phyloP scores from a whole-genome alignment of 2,329 filamentous ascomycete species.

The Botrytis pseudocinerea region DNA sequence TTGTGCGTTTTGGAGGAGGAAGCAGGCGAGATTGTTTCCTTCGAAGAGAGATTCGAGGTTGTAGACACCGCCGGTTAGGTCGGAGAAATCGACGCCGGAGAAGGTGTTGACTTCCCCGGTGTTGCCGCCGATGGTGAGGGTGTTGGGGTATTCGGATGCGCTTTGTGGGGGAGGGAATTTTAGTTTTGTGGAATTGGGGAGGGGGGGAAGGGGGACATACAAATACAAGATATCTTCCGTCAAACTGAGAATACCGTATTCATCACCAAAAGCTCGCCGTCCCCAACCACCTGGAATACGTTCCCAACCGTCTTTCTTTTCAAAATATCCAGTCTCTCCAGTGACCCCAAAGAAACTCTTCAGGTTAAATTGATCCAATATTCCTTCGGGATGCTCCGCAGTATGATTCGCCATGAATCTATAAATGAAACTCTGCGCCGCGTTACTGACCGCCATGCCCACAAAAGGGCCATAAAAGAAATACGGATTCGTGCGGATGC shows the following conservation, averaged over 20 bases:
- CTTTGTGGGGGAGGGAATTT: conserved; percentile 21
- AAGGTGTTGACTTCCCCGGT: conserved; percentile 53
- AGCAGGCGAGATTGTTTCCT: conserved; percentile 51
- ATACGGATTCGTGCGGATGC: conserved; percentile 46
- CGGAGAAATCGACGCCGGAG: conserved; percentile 46
- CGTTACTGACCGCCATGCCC: conserved; percentile 6
- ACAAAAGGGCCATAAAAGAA: conserved; percentile 48
- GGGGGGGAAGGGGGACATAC: conserved; percentile 25
- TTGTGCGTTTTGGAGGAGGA: conserved; percentile 45
- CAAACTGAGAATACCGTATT: conserved; percentile 45
- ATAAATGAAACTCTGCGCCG: conserved; percentile 11
- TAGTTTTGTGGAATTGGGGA: background rate
- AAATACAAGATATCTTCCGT: conserved; percentile 46
- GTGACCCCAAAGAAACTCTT: conserved; percentile 30
- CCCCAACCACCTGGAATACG: conserved; percentile 38
- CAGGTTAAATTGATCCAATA: conserved; percentile 41
- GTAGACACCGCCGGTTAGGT: conserved; percentile 49
- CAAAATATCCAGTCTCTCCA: conserved; percentile 19
- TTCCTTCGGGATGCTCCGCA: conserved; percentile 29
- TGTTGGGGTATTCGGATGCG: conserved; percentile 46
- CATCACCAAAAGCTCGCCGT: conserved; percentile 34
- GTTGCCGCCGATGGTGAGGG: conserved; percentile 52
- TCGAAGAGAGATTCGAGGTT: conserved; percentile 46
- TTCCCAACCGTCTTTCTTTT: conserved; percentile 24
- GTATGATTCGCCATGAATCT: conserved; percentile 19